Percentiles rank a stretch among this genome's conserved stretches.
Evolutionary conservation across 108 stramenopile species (phyloP).

Genomic region (Nitzschia sp.): DNA sequence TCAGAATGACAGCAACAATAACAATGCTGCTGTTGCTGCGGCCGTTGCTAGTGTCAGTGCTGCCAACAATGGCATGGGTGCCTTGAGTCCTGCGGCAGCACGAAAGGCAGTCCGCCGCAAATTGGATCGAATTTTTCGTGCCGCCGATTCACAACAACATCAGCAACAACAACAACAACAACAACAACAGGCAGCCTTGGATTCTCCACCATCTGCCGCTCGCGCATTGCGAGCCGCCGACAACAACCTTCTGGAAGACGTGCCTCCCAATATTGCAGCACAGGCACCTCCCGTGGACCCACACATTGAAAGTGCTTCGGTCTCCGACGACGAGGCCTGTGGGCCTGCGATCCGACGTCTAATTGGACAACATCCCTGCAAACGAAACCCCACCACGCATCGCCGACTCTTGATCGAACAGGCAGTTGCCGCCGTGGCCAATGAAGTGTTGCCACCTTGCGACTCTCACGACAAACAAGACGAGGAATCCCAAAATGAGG

Average conservation of each 20-base stretch:
- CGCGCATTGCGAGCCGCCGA: not conserved
- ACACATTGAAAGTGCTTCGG: constrained; percentile 30
- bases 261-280: too few relatives aligned
- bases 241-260: not conserved
- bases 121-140: constrained; percentile 3
- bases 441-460: not conserved
- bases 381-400: not conserved
- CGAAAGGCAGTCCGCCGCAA: not conserved
- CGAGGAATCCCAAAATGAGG: too few relatives aligned
- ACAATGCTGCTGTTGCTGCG: constrained; percentile 22
- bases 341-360: not conserved
- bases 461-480: not conserved
- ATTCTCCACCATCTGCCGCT: not conserved
- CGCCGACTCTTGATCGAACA: not conserved
- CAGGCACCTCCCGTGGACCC: not conserved
- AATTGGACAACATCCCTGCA: not conserved
- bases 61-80: not conserved
- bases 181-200: not conserved
- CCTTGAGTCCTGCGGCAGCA: not conserved
- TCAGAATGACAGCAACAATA: constrained; percentile 9
- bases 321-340: constrained; percentile 49
- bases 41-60: constrained; percentile 19
- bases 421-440: constrained; percentile 14
- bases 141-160: not conserved
- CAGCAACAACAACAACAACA: not conserved